phyloP scores from a whole-genome alignment of 1,284 basidiomycete species.

The Apiotrichum laibachii region DNA sequence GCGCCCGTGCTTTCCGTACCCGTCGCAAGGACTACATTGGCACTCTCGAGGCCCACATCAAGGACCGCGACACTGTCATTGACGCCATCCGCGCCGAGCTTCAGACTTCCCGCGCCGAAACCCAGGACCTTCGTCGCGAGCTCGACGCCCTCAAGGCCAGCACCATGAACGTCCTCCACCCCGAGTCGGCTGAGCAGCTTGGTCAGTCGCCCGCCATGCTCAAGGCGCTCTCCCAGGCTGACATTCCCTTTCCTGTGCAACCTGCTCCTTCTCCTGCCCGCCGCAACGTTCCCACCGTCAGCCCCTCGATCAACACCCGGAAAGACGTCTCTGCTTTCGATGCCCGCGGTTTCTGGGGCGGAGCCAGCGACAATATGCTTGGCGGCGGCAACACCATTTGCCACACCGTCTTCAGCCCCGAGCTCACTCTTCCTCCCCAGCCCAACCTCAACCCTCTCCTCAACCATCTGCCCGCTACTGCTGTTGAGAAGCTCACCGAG shows the following conservation, averaged over 20 bases:
- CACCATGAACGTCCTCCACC: slow-evolving; percentile 52
- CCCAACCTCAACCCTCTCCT: slow-evolving; percentile 75
- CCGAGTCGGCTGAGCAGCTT: slow-evolving; percentile 40
- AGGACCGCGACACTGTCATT: slow-evolving; percentile 85
- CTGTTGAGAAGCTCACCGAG: slow-evolving; percentile 12
- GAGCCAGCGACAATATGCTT: slow-evolving; percentile 49
- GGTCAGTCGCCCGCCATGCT: slow-evolving; percentile 44
- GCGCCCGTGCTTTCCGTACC: slow-evolving; percentile 89
- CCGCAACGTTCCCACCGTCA: slow-evolving; percentile 26
- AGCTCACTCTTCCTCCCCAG: slow-evolving; percentile 50
- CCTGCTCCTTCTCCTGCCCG: slow-evolving; percentile 9
- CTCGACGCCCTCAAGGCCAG: slow-evolving; percentile 74
- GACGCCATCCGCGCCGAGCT: slow-evolving; percentile 83
- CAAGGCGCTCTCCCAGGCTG: slow-evolving; percentile 36
- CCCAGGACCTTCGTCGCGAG: slow-evolving; percentile 76
- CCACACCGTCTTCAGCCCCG: slow-evolving; percentile 76
- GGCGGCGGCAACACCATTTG: slow-evolving; percentile 75
- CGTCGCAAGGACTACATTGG: slow-evolving; percentile 93
- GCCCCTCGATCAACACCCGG: slow-evolving; percentile 65
- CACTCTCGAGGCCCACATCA: slow-evolving; percentile 88
- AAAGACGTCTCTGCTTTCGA: slow-evolving; percentile 64
- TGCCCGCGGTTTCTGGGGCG: slow-evolving; percentile 68
- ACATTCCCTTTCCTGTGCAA: slow-evolving; percentile 18
- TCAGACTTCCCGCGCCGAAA: slow-evolving; percentile 73
- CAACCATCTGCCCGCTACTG: slow-evolving; percentile 48